Percentiles rank a stretch among this genome's conserved stretches.
Evolutionary conservation across 2,329 filamentous ascomycete species (phyloP).

Genomic region (Monosporascus sp.): DNA sequence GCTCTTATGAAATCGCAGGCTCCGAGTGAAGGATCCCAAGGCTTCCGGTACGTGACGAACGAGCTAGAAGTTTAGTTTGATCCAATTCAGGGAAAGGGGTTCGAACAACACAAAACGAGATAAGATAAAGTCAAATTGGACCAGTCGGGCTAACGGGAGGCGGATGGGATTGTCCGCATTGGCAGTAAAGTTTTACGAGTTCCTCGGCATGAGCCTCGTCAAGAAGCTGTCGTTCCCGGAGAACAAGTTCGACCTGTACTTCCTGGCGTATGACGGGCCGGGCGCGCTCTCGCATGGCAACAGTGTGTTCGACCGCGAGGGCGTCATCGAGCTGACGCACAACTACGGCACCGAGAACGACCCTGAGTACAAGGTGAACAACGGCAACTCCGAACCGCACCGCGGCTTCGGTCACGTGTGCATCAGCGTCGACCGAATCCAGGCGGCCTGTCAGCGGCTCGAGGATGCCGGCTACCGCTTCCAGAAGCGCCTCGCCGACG

Average conservation of each 20-base stretch:
- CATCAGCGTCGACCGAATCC: slow-evolving; percentile 76
- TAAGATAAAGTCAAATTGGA: too few species aligned
- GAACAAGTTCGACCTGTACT: slow-evolving; percentile 91
- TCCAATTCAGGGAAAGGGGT: too few species aligned
- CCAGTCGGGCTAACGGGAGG: background rate
- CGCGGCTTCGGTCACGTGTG: slow-evolving; percentile 83
- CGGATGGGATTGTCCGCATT: slow-evolving; percentile 1
- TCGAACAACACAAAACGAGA: too few species aligned
- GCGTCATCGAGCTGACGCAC: slow-evolving; percentile 79
- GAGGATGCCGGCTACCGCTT: slow-evolving; percentile 89
- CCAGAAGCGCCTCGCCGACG: slow-evolving; percentile 90
- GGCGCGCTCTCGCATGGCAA: slow-evolving; percentile 68
- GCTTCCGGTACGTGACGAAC: slow-evolving; percentile 50
- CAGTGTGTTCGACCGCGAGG: slow-evolving; percentile 74
- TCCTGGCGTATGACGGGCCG: slow-evolving; percentile 80
- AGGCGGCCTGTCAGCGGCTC: slow-evolving; percentile 82
- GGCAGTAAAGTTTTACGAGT: slow-evolving; percentile 84
- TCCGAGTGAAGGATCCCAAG: slow-evolving; percentile 92
- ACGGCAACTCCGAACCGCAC: slow-evolving; percentile 85
- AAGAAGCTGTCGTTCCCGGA: slow-evolving; percentile 79
- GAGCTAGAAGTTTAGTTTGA: too few species aligned
- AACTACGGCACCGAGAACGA: slow-evolving; percentile 89
- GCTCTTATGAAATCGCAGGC: slow-evolving; percentile 42
- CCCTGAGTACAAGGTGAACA: slow-evolving; percentile 71
- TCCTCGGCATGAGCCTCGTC: slow-evolving; percentile 80